phyloP scores from a whole-genome alignment of 768 basidiomycete species.

The Wakefieldia striispora region DNA sequence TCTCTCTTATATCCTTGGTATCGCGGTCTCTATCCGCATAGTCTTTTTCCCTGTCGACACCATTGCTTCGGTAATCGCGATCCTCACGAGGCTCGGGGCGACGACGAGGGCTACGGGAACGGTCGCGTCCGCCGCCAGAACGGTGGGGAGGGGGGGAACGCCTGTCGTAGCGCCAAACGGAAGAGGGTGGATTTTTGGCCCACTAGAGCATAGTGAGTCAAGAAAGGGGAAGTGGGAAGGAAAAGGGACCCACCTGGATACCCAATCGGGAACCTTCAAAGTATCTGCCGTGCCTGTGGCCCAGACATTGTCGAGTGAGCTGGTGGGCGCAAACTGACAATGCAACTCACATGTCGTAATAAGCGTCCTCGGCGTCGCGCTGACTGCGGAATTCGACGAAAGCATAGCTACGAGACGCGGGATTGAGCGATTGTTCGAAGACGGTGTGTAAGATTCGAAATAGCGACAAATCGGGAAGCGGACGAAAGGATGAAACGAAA shows the following conservation, averaged over 20 bases:
- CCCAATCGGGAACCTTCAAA: slow-evolving; percentile 75
- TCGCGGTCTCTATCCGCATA: slow-evolving; percentile 30
- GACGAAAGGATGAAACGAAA: slow-evolving; percentile 29
- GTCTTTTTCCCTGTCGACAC: slow-evolving; percentile 36
- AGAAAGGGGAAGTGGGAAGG: not conserved
- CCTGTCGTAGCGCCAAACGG: slow-evolving; percentile 77
- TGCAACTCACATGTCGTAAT: slow-evolving; percentile 71
- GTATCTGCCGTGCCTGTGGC: slow-evolving; percentile 66
- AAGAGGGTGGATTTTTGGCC: slow-evolving; percentile 81
- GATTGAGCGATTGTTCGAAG: slow-evolving; percentile 56
- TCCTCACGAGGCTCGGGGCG: slow-evolving; percentile 38
- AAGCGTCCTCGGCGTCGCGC: slow-evolving; percentile 80
- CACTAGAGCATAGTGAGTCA: slow-evolving; percentile 43
- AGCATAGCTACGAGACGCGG: slow-evolving; percentile 69
- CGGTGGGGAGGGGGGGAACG: slow-evolving; percentile 45
- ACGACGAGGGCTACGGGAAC: slow-evolving; percentile 56
- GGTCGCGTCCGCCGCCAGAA: slow-evolving; percentile 39
- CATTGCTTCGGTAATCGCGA: slow-evolving; percentile 38
- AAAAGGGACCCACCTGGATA: slow-evolving; percentile 54
- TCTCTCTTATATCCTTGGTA: slow-evolving; percentile 43
- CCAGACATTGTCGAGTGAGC: slow-evolving; percentile 12
- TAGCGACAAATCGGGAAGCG: slow-evolving; percentile 30
- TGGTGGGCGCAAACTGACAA: not conserved
- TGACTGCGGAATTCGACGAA: slow-evolving; percentile 81
- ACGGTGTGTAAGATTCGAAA: slow-evolving; percentile 35